These are phyloP conservation scores for Saccharomycopsis selenospora DNA, from an alignment of 805 yeast species.

Conservation along the genomic window DNA sequence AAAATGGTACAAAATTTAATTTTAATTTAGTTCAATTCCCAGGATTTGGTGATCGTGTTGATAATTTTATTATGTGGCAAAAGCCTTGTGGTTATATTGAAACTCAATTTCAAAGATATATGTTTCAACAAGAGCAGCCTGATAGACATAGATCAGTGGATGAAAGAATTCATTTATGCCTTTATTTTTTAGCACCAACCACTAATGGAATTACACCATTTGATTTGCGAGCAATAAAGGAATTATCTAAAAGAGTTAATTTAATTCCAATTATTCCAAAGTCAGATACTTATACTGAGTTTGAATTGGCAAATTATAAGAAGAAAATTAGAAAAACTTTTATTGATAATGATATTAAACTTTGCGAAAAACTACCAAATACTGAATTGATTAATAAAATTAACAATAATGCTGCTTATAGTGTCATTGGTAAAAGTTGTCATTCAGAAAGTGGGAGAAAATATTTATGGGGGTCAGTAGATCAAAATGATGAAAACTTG, in stretches of 20 bases:
- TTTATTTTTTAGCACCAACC: constrained; percentile 73
- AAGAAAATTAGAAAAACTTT: constrained; percentile 43
- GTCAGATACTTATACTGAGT: constrained; percentile 62
- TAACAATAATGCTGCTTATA: constrained; percentile 52
- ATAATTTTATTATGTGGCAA: constrained; percentile 60
- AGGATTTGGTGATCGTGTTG: constrained; percentile 65
- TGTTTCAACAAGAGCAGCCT: constrained; percentile 76
- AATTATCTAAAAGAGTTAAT: constrained; percentile 63
- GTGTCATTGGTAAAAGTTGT: constrained; percentile 54
- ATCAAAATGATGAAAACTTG: constrained; percentile 67
- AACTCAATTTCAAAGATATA: constrained; percentile 61
- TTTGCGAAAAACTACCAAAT: constrained; percentile 46
- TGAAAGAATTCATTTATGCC: constrained; percentile 73
- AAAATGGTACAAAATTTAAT: constrained; percentile 49
- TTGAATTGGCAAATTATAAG: constrained; percentile 51
- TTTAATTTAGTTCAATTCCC: constrained; percentile 67
- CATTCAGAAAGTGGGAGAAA: constrained; percentile 60
- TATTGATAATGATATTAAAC: constrained; percentile 45
- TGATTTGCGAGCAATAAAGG: constrained; percentile 69
- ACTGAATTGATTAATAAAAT: constrained; percentile 30
- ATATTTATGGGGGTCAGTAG: constrained; percentile 83
- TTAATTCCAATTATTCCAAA: constrained; percentile 77
- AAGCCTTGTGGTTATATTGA: constrained; percentile 70
- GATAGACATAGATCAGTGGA: constrained; percentile 47
- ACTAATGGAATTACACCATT: constrained; percentile 53